Evolutionary conservation across 2,329 filamentous ascomycete species (phyloP), one percentile per base, ranked within the genome.

Genomic region (Cadophora luteo-olivacea): DNA sequence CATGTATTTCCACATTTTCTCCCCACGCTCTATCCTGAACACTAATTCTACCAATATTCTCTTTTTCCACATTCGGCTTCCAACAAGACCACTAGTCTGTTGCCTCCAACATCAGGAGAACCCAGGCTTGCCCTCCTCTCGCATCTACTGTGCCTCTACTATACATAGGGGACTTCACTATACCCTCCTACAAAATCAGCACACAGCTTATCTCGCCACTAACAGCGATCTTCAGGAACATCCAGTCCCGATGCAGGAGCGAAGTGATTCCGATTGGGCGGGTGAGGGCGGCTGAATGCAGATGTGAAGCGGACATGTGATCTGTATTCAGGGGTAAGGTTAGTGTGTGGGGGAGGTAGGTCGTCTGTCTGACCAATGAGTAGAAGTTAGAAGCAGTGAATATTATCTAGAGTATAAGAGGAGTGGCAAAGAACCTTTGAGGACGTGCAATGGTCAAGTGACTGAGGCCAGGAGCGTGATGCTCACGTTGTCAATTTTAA

Each of bases 171-270:
- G 33, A 36, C n/a, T 24, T 36, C 36, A 25, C n/a, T 41, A 60
- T 41, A 41, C 33, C 55, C 19, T 5, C 41, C 41, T 5, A 45
- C 7, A 5, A 5, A 11, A 45, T 14, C 41, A 45, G 1, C 41
- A 45, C 41, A 45, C 12, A 45, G 41, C 41, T 41, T 14, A 24
- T 16, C 22, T 41, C 11, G 16, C 55, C 55, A 41, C 55, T 33
- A 60, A 60, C 33, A 36, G 33, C 16, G 32, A 58, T 58, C 32
- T 58, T 36, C 55, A 60, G 55, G 55, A 60, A 60, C 55, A 60
- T 11, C 29, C 33, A 19, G 33, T 60, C 25, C 33, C 55, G 33
- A 36, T 38, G 54, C 32, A 57, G 32, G 16, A 57, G 29, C 54
- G n/a, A 8, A 32, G 11, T 9, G 29, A 24, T 4, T 25, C 33